Conservation (phyloP, 2,329 filamentous ascomycete genomes). For the Colletotrichum liriopes region DNA sequence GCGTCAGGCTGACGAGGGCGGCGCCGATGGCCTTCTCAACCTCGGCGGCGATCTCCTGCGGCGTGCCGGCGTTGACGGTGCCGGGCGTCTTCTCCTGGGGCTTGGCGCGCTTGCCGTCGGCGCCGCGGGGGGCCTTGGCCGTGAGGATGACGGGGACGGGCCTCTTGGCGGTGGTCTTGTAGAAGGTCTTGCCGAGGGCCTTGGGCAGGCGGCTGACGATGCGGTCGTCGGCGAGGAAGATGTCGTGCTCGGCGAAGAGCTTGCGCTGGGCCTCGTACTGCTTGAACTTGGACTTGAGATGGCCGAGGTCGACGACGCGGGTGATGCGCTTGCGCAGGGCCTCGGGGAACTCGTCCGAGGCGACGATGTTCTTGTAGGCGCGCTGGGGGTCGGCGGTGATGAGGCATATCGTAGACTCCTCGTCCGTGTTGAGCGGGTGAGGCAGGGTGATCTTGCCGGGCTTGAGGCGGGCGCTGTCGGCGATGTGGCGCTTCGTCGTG, state of each 20-base stretch:
- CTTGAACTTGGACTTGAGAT: conserved; percentile 87
- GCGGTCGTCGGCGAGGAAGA: conserved; percentile 94
- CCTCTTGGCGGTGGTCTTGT: conserved; percentile 85
- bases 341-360: conserved; percentile 77
- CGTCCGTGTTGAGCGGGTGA: conserved; percentile 79
- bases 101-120: conserved; percentile 72
- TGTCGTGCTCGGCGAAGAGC: conserved; percentile 87
- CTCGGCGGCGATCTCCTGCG: conserved; percentile 82
- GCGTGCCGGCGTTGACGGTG: conserved; percentile 65
- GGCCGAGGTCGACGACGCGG: conserved; percentile 84
- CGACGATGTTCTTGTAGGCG: conserved; percentile 89
- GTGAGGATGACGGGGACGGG: conserved; percentile 86
- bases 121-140: conserved; percentile 73
- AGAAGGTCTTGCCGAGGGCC: conserved; percentile 91
- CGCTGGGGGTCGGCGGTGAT: conserved; percentile 88
- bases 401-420: conserved; percentile 82
- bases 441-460: conserved; percentile 86
- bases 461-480: conserved; percentile 84
- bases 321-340: conserved; percentile 78
- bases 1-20: conserved; percentile 86
- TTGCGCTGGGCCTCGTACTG: conserved; percentile 90
- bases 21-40: conserved; percentile 82
- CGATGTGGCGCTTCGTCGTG: conserved; percentile 76
- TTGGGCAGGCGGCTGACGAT: conserved; percentile 76
- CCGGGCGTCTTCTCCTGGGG: conserved; percentile 65